A percentile compares a stretch with the other conserved stretches of the same genome.
These are phyloP conservation scores for Coemansia erecta DNA, from an alignment of 192 early-diverging fungal genomes.

Conservation along the genomic window DNA sequence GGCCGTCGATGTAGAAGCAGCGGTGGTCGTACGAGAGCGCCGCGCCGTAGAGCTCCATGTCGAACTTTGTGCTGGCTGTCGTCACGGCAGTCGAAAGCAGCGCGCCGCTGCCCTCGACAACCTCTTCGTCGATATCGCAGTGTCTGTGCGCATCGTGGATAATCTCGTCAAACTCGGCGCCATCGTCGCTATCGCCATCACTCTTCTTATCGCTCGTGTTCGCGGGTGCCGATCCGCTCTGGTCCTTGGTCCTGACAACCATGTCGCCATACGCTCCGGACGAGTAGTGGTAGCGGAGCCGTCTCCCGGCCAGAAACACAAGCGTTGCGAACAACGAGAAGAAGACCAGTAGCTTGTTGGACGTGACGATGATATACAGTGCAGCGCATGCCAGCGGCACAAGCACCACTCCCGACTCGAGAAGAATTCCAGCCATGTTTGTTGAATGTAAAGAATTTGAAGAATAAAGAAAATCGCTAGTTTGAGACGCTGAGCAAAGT, in stretches of 20 bases:
- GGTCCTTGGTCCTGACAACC: constrained; percentile 12
- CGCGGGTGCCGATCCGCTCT: not conserved
- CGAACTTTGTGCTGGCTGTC: constrained; percentile 34
- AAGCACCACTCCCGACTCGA: constrained; percentile 47
- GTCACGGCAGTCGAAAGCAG: constrained; percentile 39
- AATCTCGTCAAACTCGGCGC: constrained; percentile 29
- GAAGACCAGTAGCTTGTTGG: constrained; percentile 33
- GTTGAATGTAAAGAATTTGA: not conserved
- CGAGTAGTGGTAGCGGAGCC: constrained; percentile 51
- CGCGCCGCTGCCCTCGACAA: constrained; percentile 34
- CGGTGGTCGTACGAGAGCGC: constrained; percentile 59
- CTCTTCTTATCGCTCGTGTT: not conserved
- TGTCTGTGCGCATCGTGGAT: constrained; percentile 33
- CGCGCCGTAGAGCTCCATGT: constrained; percentile 36
- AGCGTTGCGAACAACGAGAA: constrained; percentile 9
- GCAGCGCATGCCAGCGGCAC: constrained; percentile 45
- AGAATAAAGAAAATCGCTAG: too few relatives aligned
- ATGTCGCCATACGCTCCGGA: constrained; percentile 39
- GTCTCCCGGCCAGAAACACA: not conserved
- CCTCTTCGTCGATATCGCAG: constrained; percentile 34
- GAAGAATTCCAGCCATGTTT: constrained; percentile 47
- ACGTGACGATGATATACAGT: constrained; percentile 36
- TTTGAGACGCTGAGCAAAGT: too few relatives aligned
- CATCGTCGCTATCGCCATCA: constrained; percentile 12
- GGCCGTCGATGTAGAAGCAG: constrained; percentile 66